Evolutionary conservation across 1,284 basidiomycete genomes (phyloP).

Genomic region (Uromyces viciae-fabae): DNA sequence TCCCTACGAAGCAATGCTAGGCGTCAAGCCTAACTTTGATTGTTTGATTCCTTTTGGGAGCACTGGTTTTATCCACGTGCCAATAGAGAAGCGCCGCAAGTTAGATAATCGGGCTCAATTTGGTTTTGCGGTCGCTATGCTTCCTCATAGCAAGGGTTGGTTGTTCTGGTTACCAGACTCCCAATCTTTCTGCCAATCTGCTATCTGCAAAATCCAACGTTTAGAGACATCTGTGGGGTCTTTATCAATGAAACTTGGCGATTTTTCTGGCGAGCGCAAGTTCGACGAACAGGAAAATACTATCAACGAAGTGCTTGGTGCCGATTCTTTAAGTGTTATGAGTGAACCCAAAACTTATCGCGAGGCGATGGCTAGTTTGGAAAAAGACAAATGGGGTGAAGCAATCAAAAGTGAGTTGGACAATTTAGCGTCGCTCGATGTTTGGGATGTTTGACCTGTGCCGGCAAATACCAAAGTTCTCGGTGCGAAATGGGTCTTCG

Average conservation of each 20-base stretch:
- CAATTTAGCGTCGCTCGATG: neutral
- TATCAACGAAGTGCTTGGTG: neutral
- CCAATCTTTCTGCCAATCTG: too few species aligned
- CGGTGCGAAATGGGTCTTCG: constrained; percentile 32
- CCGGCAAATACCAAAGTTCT: neutral
- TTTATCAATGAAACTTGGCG: too few species aligned
- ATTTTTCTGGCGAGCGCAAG: neutral
- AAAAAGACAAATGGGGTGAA: neutral
- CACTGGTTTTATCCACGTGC: neutral
- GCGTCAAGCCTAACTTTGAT: neutral
- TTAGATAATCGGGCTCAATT: neutral
- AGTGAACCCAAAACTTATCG: neutral
- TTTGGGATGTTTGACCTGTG: neutral
- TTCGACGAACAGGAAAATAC: neutral
- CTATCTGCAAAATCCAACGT: too few species aligned
- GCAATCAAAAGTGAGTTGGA: neutral
- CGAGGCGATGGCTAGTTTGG: neutral
- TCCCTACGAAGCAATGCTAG: neutral
- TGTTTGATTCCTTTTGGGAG: neutral
- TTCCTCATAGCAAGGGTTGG: neutral
- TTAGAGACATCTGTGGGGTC: too few species aligned
- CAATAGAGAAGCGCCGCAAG: neutral
- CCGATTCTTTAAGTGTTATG: neutral
- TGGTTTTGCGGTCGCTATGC: neutral
- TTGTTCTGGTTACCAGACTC: too few species aligned